These are phyloP conservation scores for Cajanus cajan DNA, from an alignment of 306 rosid species.

Conservation along the genomic window DNA sequence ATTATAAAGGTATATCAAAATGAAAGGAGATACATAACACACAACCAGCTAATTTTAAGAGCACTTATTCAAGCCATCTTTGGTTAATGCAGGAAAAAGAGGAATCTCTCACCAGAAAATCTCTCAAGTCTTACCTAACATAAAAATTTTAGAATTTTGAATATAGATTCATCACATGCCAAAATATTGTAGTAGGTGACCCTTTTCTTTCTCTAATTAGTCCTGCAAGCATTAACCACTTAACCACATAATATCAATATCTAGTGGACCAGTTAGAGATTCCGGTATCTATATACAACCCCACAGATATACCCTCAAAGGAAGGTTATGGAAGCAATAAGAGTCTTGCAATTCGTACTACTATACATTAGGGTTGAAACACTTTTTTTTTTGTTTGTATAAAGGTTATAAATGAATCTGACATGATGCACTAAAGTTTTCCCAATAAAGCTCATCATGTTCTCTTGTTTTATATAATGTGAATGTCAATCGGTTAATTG, in stretches of 20 bases:
- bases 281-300: conserved; percentile 25
- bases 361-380: conserved; percentile 26
- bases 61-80: background rate
- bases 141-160: background rate
- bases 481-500: conserved; percentile 13
- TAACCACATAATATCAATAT: background rate
- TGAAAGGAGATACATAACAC: background rate
- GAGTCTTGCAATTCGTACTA: background rate
- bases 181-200: background rate
- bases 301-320: conserved; percentile 24
- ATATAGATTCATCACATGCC: background rate
- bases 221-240: background rate
- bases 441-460: conserved; percentile 25
- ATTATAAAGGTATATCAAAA: too few species aligned
- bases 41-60: background rate
- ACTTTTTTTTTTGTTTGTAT: background rate
- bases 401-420: conserved; percentile 7
- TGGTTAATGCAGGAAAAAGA: background rate
- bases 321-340: background rate
- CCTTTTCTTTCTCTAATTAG: background rate
- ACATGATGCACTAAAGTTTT: conserved; percentile 22
- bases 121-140: background rate
- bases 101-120: background rate
- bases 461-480: conserved; percentile 21
- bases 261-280: conserved; percentile 28